Evolutionary conservation across 140 eudicot species (phyloP).

Genomic region (Flaveria floridana): DNA sequence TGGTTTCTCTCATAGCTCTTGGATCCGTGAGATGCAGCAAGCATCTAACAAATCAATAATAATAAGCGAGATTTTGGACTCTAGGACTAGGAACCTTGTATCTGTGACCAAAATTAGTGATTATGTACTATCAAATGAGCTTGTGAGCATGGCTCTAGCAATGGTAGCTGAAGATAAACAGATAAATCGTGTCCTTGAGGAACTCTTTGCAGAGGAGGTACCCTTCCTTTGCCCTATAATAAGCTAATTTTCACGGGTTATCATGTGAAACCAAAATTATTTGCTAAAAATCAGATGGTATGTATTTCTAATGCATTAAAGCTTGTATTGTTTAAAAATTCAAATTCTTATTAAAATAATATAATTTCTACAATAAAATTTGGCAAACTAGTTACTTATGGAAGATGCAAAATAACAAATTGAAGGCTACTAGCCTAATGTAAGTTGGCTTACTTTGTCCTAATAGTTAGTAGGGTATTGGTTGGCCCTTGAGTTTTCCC

Average conservation of each 20-base stretch:
- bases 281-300: conserved; percentile 1
- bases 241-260: neutral
- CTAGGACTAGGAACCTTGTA: conserved; percentile 94
- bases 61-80: conserved; percentile 93
- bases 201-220: conserved; percentile 97
- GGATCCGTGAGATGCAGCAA: conserved; percentile 97
- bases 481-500: neutral
- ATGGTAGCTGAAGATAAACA: conserved; percentile 99
- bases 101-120: conserved; percentile 94
- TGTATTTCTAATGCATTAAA: neutral
- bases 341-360: neutral
- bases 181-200: conserved; percentile 91
- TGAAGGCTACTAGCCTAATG: neutral
- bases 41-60: conserved; percentile 94
- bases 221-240: neutral
- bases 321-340: neutral
- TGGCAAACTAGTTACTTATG: neutral
- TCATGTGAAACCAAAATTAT: neutral
- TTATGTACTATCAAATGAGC: conserved; percentile 90
- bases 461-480: neutral
- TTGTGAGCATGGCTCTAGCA: conserved; percentile 97
- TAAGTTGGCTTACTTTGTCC: neutral
- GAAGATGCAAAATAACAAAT: neutral
- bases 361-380: neutral
- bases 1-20: conserved; percentile 84